Base-by-base conservation (phyloP, 73 alveolate species). In the Blepharisma stoltei region DNA sequence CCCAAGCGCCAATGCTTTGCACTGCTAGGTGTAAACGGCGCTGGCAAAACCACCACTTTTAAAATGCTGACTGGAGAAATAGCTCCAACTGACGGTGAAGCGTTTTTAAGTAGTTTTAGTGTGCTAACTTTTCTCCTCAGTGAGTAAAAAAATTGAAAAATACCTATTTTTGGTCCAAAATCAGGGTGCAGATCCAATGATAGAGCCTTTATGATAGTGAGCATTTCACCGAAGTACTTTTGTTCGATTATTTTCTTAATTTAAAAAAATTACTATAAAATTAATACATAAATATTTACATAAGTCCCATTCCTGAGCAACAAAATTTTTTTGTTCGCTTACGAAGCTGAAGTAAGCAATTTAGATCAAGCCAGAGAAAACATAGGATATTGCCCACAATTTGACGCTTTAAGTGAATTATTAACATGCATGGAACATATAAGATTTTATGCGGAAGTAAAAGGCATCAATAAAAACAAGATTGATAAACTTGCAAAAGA, bases 11-110 rank as follows among this genome's bases (percentile, higher is more conserved):
- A 97, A 85, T 94, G 98, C 78, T 97, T 97, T 84, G 98, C 98
- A 0, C 88, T 97, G 45, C 85, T 97, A 38, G 99, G 99, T 53
- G 98, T 93, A 23, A 93, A 96, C 78, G 99, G 99, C 43, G 99
- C 99, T 54, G 99, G 99, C 37, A 97, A 97, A 83, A 95, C 98
- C 23, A 95, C 99, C 2, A 93, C 98, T 44, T 97, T 97, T 77
- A 96, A 95, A 83, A 86, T 95, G 38, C 90, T 96, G 60, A 91
- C 98, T 44, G 98, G 97, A 78, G 99, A 96, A 69, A 83, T 90
- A 60, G 54, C 81, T 25, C 98, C 97, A n/a, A 87, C 98, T 3
- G 70, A 54, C 49, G 99, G 99, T 6, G 85, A 87, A 76, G 90
- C 94, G 32, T 89, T 66, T 46, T 89, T 96, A 45, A 88, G 90